Conservation (phyloP, 352 stramenopile species). For the Pythium periplocum region DNA sequence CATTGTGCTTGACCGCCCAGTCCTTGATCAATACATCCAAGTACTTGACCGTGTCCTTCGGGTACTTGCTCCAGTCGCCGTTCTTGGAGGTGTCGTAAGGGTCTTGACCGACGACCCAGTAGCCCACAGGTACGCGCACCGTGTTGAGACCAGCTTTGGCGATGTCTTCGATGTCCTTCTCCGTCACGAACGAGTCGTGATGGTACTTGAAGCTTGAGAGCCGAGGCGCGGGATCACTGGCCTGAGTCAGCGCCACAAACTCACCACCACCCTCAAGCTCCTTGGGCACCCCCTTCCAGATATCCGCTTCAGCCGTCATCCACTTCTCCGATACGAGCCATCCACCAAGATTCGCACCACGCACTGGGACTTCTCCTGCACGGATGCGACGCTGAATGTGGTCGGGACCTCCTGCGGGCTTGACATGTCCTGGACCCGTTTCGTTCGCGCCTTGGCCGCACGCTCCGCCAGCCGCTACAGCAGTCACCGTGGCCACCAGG, state of each 20-base stretch:
- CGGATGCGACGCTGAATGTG: constrained; percentile 7
- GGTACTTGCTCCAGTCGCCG: constrained; percentile 37
- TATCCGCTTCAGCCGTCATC: constrained; percentile 23
- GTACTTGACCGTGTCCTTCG: constrained; percentile 36
- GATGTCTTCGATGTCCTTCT: constrained; percentile 59
- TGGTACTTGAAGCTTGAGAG: constrained; percentile 22
- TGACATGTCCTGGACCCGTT: no score
- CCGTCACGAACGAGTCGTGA: constrained; percentile 54
- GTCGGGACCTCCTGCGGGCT: no score
- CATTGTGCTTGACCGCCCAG: constrained; percentile 35
- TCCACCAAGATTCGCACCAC: constrained; percentile 29
- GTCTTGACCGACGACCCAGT: constrained; percentile 68
- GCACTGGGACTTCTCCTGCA: constrained; percentile 10
- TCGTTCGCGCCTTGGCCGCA: no score
- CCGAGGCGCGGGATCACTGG: constrained; percentile 18
- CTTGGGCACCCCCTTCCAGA: constrained; percentile 8
- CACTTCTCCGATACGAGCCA: constrained; percentile 32
- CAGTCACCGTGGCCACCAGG: no score
- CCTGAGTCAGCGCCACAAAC: not conserved
- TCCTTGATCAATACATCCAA: constrained; percentile 34
- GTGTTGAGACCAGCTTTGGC: constrained; percentile 61
- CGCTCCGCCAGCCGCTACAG: no score
- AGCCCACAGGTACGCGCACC: constrained; percentile 68
- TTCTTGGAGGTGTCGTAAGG: constrained; percentile 28
- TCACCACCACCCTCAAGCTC: constrained; percentile 1